A percentile compares a stretch with the other conserved stretches of the same genome.
These are phyloP conservation scores for Xylaria arbuscula DNA, from an alignment of 2,329 filamentous ascomycete species.

Conservation along the genomic window DNA sequence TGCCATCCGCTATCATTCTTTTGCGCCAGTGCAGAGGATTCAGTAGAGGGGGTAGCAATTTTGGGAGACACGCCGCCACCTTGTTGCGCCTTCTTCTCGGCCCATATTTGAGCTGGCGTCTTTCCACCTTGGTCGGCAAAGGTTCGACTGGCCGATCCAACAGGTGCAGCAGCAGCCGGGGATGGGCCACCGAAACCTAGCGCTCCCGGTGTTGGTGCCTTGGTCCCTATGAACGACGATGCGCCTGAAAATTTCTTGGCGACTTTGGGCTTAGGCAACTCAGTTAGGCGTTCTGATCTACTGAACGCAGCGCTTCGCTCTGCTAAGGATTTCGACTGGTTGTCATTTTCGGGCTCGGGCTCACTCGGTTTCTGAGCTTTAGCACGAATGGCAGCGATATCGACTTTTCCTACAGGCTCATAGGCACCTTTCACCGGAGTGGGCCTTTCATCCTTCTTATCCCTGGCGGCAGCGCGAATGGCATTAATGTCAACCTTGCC, in stretches of 20 bases:
- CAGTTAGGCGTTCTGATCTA: constrained; percentile 82
- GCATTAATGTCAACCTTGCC: constrained; percentile 98
- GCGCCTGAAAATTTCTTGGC: constrained; percentile 85
- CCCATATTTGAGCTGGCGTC: constrained; percentile 96
- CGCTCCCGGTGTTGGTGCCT: constrained; percentile 81
- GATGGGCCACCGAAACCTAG: constrained; percentile 72
- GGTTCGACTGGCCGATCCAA: constrained; percentile 86
- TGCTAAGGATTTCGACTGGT: constrained; percentile 71
- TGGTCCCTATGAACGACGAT: constrained; percentile 84
- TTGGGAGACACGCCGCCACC: constrained; percentile 65
- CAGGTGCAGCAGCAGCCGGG: constrained; percentile 67
- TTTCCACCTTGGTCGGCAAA: constrained; percentile 96
- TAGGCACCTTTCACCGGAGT: constrained; percentile 91
- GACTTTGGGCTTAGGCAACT: constrained; percentile 93
- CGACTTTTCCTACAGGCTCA: constrained; percentile 94
- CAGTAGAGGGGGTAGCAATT: constrained; percentile 55
- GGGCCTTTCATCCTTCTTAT: constrained; percentile 80
- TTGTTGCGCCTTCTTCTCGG: constrained; percentile 92
- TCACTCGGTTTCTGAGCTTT: constrained; percentile 75
- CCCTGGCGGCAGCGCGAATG: constrained; percentile 79
- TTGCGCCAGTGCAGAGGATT: constrained; percentile 72
- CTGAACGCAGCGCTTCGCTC: constrained; percentile 81
- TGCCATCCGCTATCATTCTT: constrained; percentile 81
- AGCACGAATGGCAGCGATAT: constrained; percentile 92
- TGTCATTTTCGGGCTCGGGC: constrained; percentile 53